These are phyloP conservation scores for Termitomyces sp. DNA, from an alignment of 768 basidiomycete genomes.

Conservation along the genomic window DNA sequence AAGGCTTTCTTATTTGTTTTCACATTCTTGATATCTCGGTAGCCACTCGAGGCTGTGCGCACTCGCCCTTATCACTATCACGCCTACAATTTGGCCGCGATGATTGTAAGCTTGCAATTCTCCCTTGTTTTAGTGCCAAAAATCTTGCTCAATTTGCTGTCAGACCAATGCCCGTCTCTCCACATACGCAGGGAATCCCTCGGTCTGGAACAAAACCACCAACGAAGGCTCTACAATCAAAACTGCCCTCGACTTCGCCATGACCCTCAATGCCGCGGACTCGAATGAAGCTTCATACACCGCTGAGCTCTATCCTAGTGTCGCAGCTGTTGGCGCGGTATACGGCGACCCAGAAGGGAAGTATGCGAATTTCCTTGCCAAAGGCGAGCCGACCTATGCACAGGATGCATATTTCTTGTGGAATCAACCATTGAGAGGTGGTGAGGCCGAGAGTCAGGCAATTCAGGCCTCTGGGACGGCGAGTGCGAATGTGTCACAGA, in stretches of 20 bases:
- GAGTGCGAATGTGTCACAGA: neutral
- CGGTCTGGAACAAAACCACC: slow-evolving; percentile 48
- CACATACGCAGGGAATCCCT: slow-evolving; percentile 36
- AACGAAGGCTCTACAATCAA: slow-evolving; percentile 49
- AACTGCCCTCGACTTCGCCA: slow-evolving; percentile 11
- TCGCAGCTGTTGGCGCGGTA: slow-evolving; percentile 50
- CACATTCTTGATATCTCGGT: neutral
- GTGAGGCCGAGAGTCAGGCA: slow-evolving; percentile 9
- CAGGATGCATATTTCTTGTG: slow-evolving; percentile 45
- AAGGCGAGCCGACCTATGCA: slow-evolving; percentile 31
- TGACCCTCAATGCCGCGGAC: neutral
- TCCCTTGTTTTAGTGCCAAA: neutral
- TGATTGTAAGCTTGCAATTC: slow-evolving; percentile 43
- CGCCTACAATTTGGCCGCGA: slow-evolving; percentile 61
- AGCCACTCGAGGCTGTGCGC: slow-evolving; percentile 58
- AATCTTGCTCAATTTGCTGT: neutral
- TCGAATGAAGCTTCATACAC: slow-evolving; percentile 30
- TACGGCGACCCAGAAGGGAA: slow-evolving; percentile 62
- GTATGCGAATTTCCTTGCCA: slow-evolving; percentile 44
- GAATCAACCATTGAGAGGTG: slow-evolving; percentile 46
- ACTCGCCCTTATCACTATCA: slow-evolving; percentile 65
- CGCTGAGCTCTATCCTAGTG: slow-evolving; percentile 48
- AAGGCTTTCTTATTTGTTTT: neutral
- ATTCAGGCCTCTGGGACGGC: neutral
- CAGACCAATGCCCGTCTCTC: slow-evolving; percentile 56